Conservation (phyloP, 495 filamentous ascomycete genomes). For the Podospora pseudocomata region DNA sequence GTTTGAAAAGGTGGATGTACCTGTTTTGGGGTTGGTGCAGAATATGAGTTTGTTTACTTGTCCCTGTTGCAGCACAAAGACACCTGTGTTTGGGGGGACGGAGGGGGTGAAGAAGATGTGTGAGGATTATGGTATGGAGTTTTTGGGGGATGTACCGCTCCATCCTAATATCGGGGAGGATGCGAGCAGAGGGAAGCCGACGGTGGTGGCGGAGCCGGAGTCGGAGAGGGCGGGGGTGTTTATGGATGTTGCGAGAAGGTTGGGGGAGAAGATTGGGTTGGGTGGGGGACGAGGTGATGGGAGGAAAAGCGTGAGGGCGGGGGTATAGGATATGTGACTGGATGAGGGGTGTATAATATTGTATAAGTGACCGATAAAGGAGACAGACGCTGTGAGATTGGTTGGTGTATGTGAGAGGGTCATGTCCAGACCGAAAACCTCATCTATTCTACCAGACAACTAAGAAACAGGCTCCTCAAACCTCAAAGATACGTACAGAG, state of each 20-base stretch:
- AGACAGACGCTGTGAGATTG: no score
- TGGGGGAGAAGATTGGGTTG: conserved; percentile 52
- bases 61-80: conserved; percentile 67
- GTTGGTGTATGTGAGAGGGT: no score
- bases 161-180: conserved; percentile 84
- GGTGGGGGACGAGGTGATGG: background rate
- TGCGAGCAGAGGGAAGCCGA: conserved; percentile 84
- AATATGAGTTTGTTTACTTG: conserved; percentile 92
- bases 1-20: conserved; percentile 78
- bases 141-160: conserved; percentile 87
- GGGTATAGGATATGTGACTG: no score
- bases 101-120: conserved; percentile 44
- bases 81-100: conserved; percentile 70
- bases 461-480: no score
- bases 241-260: conserved; percentile 60
- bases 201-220: conserved; percentile 78
- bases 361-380: no score
- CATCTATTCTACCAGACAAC: no score
- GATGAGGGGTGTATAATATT: no score
- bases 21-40: conserved; percentile 81
- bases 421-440: no score
- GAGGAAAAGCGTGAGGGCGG: no score
- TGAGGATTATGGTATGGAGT: conserved; percentile 60
- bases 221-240: conserved; percentile 70
- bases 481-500: no score